These are phyloP conservation scores for Cryphonectria japonica DNA, from an alignment of 2,329 filamentous ascomycete species.

Conservation along the genomic window DNA sequence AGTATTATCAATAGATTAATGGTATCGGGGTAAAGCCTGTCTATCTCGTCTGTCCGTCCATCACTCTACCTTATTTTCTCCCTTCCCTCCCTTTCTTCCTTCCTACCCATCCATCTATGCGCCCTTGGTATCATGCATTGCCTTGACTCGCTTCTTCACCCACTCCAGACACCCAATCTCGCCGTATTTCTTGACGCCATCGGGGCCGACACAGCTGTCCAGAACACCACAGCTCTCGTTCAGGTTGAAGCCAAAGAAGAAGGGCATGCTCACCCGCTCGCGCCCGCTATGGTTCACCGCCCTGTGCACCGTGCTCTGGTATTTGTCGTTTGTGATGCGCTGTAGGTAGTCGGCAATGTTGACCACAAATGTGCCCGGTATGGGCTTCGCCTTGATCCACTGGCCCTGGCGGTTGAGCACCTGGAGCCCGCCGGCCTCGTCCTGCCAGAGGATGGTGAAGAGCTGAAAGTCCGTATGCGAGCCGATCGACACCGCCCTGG, in stretches of 20 bases:
- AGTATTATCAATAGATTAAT: neutral
- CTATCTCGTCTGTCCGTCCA: neutral
- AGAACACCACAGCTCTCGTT: slow-evolving; percentile 48
- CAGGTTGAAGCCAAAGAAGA: slow-evolving; percentile 49
- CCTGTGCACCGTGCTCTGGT: slow-evolving; percentile 53
- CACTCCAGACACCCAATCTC: slow-evolving; percentile 46
- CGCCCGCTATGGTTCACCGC: slow-evolving; percentile 46
- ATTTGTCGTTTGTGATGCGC: slow-evolving; percentile 54
- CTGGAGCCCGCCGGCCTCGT: slow-evolving; percentile 47
- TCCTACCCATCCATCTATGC: neutral
- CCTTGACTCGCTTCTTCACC: slow-evolving; percentile 40
- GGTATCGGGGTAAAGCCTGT: no score
- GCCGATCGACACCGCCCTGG: slow-evolving; percentile 46
- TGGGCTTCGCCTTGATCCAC: slow-evolving; percentile 48
- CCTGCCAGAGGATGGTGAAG: slow-evolving; percentile 53
- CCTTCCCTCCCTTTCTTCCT: neutral
- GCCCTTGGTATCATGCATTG: slow-evolving; percentile 38
- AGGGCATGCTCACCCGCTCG: slow-evolving; percentile 49
- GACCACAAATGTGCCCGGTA: slow-evolving; percentile 51
- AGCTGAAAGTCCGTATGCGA: slow-evolving; percentile 59
- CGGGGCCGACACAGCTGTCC: slow-evolving; percentile 42
- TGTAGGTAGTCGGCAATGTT: slow-evolving; percentile 57
- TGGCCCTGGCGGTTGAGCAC: slow-evolving; percentile 44
- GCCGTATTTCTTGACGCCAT: slow-evolving; percentile 42
- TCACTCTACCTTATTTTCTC: neutral